A percentile compares a stretch with the other conserved stretches of the same genome.
Evolutionary conservation across 225 moss, liverwort and hornwort species (phyloP).

Genomic region (Marchantia polymorpha): DNA sequence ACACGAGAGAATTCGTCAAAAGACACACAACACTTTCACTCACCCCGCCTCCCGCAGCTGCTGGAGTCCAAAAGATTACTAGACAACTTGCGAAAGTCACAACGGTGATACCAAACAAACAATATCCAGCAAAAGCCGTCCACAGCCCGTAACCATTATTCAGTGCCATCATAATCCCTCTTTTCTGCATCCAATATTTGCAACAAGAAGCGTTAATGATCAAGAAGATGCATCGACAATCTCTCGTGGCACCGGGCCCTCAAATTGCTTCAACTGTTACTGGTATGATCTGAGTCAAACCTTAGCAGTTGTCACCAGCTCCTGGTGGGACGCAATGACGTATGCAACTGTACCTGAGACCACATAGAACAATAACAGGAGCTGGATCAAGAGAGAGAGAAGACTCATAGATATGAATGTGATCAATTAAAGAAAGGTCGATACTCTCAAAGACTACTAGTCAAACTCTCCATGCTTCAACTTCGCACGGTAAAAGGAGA

Average conservation of each 20-base stretch:
- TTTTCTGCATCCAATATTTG: constrained; percentile 43
- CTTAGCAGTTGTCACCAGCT: constrained; percentile 56
- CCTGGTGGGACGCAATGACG: constrained; percentile 63
- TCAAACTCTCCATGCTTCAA: not conserved
- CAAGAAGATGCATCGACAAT: not conserved
- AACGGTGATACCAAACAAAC: constrained; percentile 57
- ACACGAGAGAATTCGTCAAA: too few species aligned
- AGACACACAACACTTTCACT: constrained; percentile 6
- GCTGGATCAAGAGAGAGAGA: not conserved
- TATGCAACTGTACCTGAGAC: constrained; percentile 71
- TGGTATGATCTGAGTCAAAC: constrained; percentile 23
- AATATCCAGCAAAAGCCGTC: constrained; percentile 59
- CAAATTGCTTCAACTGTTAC: not conserved
- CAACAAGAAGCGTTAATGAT: not conserved
- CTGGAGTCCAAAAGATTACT: constrained; percentile 79
- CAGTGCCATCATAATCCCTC: constrained; percentile 59
- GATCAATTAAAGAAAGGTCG: too few species aligned
- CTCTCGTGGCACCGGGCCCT: not conserved
- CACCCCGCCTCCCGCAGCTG: constrained; percentile 92
- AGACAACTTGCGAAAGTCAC: constrained; percentile 69
- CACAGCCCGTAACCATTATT: constrained; percentile 52
- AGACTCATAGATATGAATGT: too few species aligned
- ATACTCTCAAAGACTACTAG: too few species aligned
- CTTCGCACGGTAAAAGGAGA: not conserved
- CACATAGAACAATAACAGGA: constrained; percentile 28